phyloP scores from a whole-genome alignment of 2,329 filamentous ascomycete genomes.

The Chaetoscypha palmicola region DNA sequence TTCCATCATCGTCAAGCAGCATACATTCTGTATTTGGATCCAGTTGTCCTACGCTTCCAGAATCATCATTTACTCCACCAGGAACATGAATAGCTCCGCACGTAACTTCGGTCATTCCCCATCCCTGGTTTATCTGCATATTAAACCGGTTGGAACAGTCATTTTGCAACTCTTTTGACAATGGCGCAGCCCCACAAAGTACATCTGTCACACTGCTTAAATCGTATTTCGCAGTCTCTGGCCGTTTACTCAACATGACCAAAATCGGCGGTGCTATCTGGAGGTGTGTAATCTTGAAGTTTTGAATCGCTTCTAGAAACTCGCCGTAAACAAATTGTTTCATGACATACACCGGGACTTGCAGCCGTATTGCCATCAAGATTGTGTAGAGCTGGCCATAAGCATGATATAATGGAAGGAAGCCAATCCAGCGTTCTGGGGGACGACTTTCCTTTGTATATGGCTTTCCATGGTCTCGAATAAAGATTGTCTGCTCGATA shows the following conservation, averaged over 20 bases:
- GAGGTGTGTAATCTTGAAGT: conserved; percentile 46
- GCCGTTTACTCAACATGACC: conserved; percentile 52
- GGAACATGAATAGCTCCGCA: conserved; percentile 37
- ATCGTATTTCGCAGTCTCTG: conserved; percentile 44
- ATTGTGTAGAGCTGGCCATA: conserved; percentile 49
- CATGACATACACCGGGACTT: conserved; percentile 49
- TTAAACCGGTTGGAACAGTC: conserved; percentile 32
- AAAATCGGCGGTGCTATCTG: conserved; percentile 51
- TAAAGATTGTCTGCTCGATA: conserved; percentile 42
- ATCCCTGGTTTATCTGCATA: conserved; percentile 43
- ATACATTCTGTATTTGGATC: conserved; percentile 42
- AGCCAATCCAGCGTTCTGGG: conserved; percentile 46
- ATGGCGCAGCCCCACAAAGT: conserved; percentile 47
- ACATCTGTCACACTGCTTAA: conserved; percentile 42
- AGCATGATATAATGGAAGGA: conserved; percentile 61
- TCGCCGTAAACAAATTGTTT: conserved; percentile 46
- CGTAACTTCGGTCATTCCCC: conserved; percentile 54
- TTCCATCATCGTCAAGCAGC: conserved; percentile 34
- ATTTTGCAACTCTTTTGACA: conserved; percentile 36
- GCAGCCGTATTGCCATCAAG: conserved; percentile 38
- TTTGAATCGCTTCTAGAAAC: conserved; percentile 44
- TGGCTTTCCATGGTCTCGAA: conserved; percentile 35
- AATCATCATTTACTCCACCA: conserved; percentile 32
- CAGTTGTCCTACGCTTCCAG: conserved; percentile 46
- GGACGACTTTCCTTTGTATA: conserved; percentile 33